Percentiles rank a stretch among this genome's conserved stretches.
phyloP scores from a whole-genome alignment of 768 basidiomycete species.

The Trametes punicea region DNA sequence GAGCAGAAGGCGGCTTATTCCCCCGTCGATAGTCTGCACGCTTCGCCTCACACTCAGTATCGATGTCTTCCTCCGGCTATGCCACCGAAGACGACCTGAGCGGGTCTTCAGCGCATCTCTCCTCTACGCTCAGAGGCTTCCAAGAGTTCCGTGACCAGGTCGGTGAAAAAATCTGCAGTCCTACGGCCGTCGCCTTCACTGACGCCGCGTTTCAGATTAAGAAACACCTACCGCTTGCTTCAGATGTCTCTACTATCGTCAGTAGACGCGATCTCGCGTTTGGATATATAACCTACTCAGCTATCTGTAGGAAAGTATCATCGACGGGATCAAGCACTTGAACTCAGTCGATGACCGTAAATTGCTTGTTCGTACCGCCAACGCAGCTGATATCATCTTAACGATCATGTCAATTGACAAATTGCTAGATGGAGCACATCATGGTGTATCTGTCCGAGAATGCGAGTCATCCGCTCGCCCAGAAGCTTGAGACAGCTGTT shows the following conservation, averaged over 20 bases:
- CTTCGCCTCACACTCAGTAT: no score
- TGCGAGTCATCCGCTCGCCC: constrained; percentile 43
- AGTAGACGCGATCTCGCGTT: constrained; percentile 16
- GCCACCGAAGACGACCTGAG: neutral
- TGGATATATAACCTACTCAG: neutral
- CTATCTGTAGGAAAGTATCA: constrained; percentile 45
- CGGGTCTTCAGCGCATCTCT: neutral
- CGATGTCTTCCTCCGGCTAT: neutral
- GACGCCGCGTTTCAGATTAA: constrained; percentile 38
- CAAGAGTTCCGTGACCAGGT: constrained; percentile 45
- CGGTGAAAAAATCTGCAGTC: neutral
- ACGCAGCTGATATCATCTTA: no score
- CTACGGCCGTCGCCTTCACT: neutral
- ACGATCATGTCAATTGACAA: no score
- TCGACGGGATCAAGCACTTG: constrained; percentile 59
- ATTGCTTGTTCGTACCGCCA: constrained; percentile 52
- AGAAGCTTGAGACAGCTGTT: constrained; percentile 35
- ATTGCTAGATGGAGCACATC: constrained; percentile 67
- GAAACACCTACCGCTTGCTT: constrained; percentile 36
- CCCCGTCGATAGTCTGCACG: no score
- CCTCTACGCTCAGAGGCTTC: constrained; percentile 21
- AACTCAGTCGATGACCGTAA: constrained; percentile 75
- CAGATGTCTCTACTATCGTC: constrained; percentile 44
- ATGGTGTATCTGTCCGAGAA: constrained; percentile 60
- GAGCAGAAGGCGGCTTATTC: no score